Percentiles rank a stretch among this genome's conserved stretches.
phyloP scores from a whole-genome alignment of 768 basidiomycete genomes.

The Tylopilus felleus region DNA sequence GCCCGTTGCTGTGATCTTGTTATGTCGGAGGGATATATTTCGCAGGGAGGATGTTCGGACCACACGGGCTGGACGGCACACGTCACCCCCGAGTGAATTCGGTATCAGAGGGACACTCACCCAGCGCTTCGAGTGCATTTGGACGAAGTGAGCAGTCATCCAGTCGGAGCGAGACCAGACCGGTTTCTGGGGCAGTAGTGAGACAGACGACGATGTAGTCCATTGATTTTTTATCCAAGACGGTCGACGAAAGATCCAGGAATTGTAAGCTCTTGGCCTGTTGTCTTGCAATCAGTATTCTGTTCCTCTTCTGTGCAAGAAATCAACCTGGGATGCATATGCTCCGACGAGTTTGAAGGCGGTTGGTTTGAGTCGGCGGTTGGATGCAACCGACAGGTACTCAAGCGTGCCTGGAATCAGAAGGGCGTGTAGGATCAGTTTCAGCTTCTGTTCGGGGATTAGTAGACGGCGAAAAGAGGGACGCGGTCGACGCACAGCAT shows the following conservation, averaged over 20 bases:
- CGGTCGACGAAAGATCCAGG: slow-evolving; percentile 86
- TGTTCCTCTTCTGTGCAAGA: not conserved
- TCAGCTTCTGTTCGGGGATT: slow-evolving; percentile 55
- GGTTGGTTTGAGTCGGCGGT: slow-evolving; percentile 69
- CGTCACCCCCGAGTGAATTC: not conserved
- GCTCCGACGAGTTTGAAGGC: slow-evolving; percentile 81
- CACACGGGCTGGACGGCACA: slow-evolving; percentile 55
- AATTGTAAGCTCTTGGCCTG: slow-evolving; percentile 79
- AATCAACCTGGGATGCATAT: slow-evolving; percentile 66
- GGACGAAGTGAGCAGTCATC: slow-evolving; percentile 83
- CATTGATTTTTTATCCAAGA: slow-evolving; percentile 77
- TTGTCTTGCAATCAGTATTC: not conserved
- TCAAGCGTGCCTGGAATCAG: slow-evolving; percentile 79
- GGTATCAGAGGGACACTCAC: slow-evolving; percentile 42
- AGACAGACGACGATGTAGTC: slow-evolving; percentile 79
- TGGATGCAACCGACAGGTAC: slow-evolving; percentile 83
- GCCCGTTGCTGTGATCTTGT: slow-evolving; percentile 79
- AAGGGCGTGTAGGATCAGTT: slow-evolving; percentile 86
- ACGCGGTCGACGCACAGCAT: slow-evolving; percentile 48
- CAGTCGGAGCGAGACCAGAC: slow-evolving; percentile 75
- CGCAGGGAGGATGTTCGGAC: slow-evolving; percentile 80
- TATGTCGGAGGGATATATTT: slow-evolving; percentile 88
- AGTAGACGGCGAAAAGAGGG: not conserved
- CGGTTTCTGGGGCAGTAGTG: slow-evolving; percentile 34
- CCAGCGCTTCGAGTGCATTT: slow-evolving; percentile 72